Evolutionary conservation across 129 eudicot species (phyloP), one percentile per base, ranked within the genome.

Genomic region (Pittosporum tobira): DNA sequence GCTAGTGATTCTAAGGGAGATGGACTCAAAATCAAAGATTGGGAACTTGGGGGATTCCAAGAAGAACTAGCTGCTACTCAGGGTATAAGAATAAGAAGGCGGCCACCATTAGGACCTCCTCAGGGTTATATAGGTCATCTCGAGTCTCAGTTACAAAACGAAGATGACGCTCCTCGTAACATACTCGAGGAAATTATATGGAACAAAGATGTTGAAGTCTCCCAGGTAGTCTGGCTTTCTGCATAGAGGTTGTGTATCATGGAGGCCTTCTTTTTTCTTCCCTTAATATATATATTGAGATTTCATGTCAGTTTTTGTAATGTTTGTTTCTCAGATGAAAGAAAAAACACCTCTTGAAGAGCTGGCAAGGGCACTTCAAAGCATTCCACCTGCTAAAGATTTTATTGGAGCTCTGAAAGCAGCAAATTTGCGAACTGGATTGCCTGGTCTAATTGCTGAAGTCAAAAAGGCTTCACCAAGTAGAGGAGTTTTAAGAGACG

Each of bases 391-490:
- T 20, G 45, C 74, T 23, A 72, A 91, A 74, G 91, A 93, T 60
- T 93, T 93, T 68, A n/a, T 87, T 23, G 94, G 96, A 51, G 90
- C 99, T 65, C 86, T 93, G 45, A 87, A 79, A 62, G 78, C 75
- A 20, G 70, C 99, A 51, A 59, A 81, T 63, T 45, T 52, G 58
- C 79, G 82, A 69, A 93, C 99, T 43, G 91, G 91, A 16, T 67
- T 84, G 36, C 99, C 99, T 63, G 96, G 83, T 61, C 65, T 91
- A 62, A 91, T 91, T 62, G 98, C 98, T 29, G 98, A 91, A 77
- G 95, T 91, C 65, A 91, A 91, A 78, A 91, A 91, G 77, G 99
- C 99, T 65, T 91, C 99, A 28, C 99, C 99, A 5, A 86, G 96
- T 77, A 83, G 94, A 74, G 99, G 99, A 37, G 76, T 91, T 57